Evolutionary conservation across 768 basidiomycete genomes (phyloP).

Genomic region (Saitozyma sp.): DNA sequence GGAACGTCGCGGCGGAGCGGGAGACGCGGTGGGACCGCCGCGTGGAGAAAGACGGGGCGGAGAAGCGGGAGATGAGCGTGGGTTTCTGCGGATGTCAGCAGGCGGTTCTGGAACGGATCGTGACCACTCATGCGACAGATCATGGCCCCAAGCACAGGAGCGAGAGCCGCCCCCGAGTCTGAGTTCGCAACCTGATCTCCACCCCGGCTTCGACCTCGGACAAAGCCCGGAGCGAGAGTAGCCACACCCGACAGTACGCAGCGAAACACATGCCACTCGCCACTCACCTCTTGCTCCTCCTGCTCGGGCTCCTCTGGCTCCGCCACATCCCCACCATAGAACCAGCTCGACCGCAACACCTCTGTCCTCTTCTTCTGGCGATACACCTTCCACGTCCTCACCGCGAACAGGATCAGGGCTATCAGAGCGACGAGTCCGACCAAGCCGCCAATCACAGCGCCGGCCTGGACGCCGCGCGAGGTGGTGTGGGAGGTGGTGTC

Average conservation of each 20-base stretch:
- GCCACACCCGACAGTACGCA: no score
- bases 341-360: conserved; percentile 32
- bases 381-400: conserved; percentile 20
- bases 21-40: conserved; percentile 1
- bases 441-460: conserved; percentile 29
- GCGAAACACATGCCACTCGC: neutral
- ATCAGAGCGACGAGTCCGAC: conserved; percentile 18
- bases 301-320: conserved; percentile 6
- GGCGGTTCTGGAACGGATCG: no score
- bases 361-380: conserved; percentile 17
- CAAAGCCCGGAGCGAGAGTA: no score
- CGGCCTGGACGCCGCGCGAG: conserved; percentile 6
- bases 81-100: no score
- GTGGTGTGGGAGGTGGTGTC: conserved; percentile 2
- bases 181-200: no score
- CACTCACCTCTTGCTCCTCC: neutral
- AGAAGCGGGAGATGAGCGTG: conserved; percentile 8
- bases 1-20: neutral
- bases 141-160: no score
- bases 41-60: conserved; percentile 6
- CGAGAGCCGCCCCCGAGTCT: no score
- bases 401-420: conserved; percentile 16
- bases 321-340: conserved; percentile 24
- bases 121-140: no score
- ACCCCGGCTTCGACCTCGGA: no score